These are phyloP conservation scores for Smallanthus sonchifolius DNA, from an alignment of 129 eudicot species.

Conservation along the genomic window DNA sequence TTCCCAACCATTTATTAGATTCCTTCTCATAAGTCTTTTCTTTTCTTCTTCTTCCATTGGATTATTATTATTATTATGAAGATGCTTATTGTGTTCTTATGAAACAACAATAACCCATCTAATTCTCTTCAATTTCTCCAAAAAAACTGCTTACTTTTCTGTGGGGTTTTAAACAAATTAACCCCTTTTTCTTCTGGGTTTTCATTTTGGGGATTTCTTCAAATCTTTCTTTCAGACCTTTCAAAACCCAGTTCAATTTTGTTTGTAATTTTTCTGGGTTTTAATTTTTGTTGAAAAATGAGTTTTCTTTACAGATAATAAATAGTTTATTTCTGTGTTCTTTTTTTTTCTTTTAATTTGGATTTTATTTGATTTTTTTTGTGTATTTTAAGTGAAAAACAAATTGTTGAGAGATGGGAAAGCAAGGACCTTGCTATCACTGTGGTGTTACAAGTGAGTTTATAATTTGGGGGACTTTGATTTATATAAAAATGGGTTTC, in stretches of 20 bases:
- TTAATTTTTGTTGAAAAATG: constrained; percentile 26
- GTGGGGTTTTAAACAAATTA: constrained; percentile 36
- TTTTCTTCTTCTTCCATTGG: constrained; percentile 31
- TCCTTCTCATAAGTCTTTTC: constrained; percentile 53
- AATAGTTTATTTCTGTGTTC: constrained; percentile 18
- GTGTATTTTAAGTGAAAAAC: constrained; percentile 20
- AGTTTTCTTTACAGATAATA: constrained; percentile 20
- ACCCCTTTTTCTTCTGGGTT: constrained; percentile 42
- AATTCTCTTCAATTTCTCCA: constrained; percentile 19
- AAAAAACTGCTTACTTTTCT: constrained; percentile 26
- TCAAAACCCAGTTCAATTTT: constrained; percentile 37
- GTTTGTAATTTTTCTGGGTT: constrained; percentile 24
- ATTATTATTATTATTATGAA: constrained; percentile 16
- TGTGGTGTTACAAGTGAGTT: constrained; percentile 99
- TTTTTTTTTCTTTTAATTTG: constrained; percentile 22
- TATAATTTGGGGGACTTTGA: constrained; percentile 27
- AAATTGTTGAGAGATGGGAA: constrained; percentile 65
- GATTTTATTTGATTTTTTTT: constrained; percentile 14
- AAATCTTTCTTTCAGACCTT: constrained; percentile 31
- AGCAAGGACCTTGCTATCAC: constrained; percentile 99
- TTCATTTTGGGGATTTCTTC: constrained; percentile 40
- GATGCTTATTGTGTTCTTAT: constrained; percentile 34
- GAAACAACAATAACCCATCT: constrained; percentile 42
- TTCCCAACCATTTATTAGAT: constrained; percentile 81
- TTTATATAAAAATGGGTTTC: constrained; percentile 19